Conservation (phyloP, 352 stramenopile species). For the Halophytophthora polymorphica region DNA sequence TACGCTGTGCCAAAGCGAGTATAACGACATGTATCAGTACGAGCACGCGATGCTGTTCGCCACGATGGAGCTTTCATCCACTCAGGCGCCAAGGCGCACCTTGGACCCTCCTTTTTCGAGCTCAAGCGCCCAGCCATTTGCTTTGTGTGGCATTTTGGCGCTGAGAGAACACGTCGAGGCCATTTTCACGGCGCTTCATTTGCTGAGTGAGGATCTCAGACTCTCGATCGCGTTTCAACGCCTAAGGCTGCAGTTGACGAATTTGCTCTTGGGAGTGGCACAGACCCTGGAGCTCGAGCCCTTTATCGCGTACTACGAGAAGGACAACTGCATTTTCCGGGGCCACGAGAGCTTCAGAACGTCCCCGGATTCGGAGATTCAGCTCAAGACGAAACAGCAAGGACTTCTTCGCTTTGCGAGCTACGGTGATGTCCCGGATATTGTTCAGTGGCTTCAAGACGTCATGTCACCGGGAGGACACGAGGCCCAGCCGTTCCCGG, state of each 20-base stretch:
- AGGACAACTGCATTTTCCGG: conserved; percentile 29
- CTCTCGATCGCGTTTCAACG: conserved; percentile 36
- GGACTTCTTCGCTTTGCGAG: conserved; percentile 19
- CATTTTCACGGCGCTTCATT: conserved; percentile 57
- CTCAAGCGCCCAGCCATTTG: background rate
- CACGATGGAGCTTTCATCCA: conserved; percentile 25
- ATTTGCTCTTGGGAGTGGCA: conserved; percentile 37
- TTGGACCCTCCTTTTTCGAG: background rate
- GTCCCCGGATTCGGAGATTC: background rate
- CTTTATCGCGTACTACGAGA: conserved; percentile 52
- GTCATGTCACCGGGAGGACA: conserved; percentile 15
- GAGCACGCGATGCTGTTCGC: conserved; percentile 40
- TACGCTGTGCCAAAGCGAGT: conserved; percentile 36
- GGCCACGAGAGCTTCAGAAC: background rate
- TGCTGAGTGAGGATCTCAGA: conserved; percentile 70
- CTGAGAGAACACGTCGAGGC: conserved; percentile 14
- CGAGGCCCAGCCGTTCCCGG: conserved; percentile 20
- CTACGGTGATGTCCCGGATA: conserved; percentile 40
- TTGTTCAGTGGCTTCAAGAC: conserved; percentile 49
- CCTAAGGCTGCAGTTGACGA: conserved; percentile 32
- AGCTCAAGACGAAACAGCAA: conserved; percentile 1
- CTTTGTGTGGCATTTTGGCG: background rate
- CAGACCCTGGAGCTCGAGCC: conserved; percentile 21
- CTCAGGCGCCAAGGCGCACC: background rate
- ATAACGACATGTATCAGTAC: conserved; percentile 42